Conservation (phyloP, 164 flowering plant species). For the Vitis amurensis region DNA sequence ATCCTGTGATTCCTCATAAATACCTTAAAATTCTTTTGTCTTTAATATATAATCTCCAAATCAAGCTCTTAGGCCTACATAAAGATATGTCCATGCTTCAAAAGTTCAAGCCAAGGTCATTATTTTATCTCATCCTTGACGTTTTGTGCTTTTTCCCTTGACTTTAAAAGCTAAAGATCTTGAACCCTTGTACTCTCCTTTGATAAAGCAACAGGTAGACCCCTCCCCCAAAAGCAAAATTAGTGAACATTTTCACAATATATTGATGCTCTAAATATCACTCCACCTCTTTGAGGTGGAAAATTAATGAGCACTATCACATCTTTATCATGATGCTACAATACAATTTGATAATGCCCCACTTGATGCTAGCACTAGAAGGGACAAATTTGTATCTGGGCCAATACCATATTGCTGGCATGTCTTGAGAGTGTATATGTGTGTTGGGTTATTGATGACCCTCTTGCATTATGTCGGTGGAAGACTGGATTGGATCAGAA, state of each 20-base stretch:
- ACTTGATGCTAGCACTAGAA: neutral
- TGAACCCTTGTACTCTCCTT: neutral
- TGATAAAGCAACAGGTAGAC: neutral
- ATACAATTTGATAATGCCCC: neutral
- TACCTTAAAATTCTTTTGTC: neutral
- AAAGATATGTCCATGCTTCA: neutral
- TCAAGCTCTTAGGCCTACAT: neutral
- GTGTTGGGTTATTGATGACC: conserved; percentile 6
- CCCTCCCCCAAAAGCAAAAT: neutral
- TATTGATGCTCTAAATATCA: no score
- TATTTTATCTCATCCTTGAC: neutral
- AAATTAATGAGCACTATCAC: neutral
- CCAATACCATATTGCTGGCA: neutral
- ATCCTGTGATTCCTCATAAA: no score
- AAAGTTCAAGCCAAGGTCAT: neutral
- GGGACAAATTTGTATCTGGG: neutral
- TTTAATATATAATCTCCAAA: neutral
- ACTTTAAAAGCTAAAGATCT: neutral
- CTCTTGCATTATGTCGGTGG: conserved; percentile 7
- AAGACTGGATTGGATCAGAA: neutral
- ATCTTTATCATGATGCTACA: neutral
- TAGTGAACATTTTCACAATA: no score
- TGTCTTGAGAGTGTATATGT: neutral
- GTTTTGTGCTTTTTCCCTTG: neutral
- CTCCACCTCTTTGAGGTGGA: conserved; percentile 1